phyloP scores from a whole-genome alignment of 2,329 filamentous ascomycete genomes.

The Geosmithia putterillii region DNA sequence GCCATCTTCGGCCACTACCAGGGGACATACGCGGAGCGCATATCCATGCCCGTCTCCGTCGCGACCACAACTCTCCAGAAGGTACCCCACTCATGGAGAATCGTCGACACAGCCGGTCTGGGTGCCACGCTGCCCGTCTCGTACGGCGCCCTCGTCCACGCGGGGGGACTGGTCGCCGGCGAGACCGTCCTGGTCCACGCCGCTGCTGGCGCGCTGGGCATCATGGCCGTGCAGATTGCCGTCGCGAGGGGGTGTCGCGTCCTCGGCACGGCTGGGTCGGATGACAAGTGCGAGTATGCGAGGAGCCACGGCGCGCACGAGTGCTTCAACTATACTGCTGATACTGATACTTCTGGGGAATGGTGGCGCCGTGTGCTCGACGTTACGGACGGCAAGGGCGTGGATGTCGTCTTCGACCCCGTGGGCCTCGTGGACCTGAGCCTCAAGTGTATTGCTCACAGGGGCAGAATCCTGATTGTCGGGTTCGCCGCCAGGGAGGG shows the following conservation, averaged over 20 bases:
- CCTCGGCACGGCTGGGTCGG: conserved; percentile 36
- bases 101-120: conserved; percentile 37
- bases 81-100: conserved; percentile 31
- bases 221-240: conserved; percentile 43
- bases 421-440: conserved; percentile 43
- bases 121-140: conserved; percentile 39
- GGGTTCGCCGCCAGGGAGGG: conserved; percentile 44
- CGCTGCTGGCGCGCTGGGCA: conserved; percentile 40
- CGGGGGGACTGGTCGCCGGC: conserved; percentile 25
- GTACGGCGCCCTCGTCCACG: conserved; percentile 33
- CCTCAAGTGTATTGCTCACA: conserved; percentile 39
- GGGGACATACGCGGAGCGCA: conserved; percentile 40
- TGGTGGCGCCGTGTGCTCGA: conserved; percentile 41
- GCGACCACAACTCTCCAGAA: conserved; percentile 18
- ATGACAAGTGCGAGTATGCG: conserved; percentile 29
- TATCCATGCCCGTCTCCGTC: conserved; percentile 24
- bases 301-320: conserved; percentile 23
- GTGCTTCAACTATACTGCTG: conserved; percentile 25
- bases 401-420: conserved; percentile 45
- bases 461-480: conserved; percentile 40
- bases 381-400: conserved; percentile 33
- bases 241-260: conserved; percentile 38
- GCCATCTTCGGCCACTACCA: conserved; percentile 38
- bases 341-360: conserved; percentile 6
- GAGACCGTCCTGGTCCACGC: conserved; percentile 42